These are phyloP conservation scores for Claviceps pazoutovae DNA, from an alignment of 2,329 filamentous ascomycete genomes.

Conservation along the genomic window DNA sequence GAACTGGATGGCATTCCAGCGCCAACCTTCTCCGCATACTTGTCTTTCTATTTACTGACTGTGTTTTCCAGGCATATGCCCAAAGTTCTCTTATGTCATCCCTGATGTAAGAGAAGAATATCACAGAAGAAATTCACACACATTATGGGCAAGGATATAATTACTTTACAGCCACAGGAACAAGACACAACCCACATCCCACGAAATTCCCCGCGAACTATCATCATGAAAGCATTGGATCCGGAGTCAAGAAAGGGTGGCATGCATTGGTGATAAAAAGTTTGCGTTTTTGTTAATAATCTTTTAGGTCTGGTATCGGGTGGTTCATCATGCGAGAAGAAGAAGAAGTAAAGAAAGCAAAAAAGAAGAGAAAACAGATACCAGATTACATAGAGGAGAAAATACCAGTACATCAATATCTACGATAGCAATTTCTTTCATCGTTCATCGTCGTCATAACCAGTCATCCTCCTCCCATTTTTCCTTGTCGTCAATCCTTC, in stretches of 20 bases:
- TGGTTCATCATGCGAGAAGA: background rate
- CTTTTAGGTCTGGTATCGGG: constrained; percentile 1
- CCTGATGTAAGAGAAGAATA: constrained; percentile 42
- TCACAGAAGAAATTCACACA: background rate
- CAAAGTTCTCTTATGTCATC: constrained; percentile 68
- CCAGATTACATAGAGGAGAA: constrained; percentile 4
- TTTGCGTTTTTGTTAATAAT: background rate
- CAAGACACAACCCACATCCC: background rate
- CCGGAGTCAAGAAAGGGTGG: constrained; percentile 6
- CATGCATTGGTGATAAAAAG: background rate
- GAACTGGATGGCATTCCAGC: constrained; percentile 1
- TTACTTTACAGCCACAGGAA: background rate
- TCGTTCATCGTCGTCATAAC: background rate
- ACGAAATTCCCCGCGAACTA: no score
- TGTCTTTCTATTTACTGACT: constrained; percentile 12
- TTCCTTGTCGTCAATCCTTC: background rate
- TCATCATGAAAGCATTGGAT: constrained; percentile 4
- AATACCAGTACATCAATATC: constrained; percentile 7
- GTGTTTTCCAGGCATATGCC: constrained; percentile 54
- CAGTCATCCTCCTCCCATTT: constrained; percentile 3
- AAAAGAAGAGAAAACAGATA: background rate
- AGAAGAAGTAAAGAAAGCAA: background rate
- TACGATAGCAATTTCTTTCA: constrained; percentile 5
- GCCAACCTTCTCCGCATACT: background rate
- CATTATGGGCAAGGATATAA: background rate